Evolutionary conservation across 371 early-diverging fungal species (phyloP), one percentile per base, ranked within the genome.

Genomic region (Lichtheimia ramosa): DNA sequence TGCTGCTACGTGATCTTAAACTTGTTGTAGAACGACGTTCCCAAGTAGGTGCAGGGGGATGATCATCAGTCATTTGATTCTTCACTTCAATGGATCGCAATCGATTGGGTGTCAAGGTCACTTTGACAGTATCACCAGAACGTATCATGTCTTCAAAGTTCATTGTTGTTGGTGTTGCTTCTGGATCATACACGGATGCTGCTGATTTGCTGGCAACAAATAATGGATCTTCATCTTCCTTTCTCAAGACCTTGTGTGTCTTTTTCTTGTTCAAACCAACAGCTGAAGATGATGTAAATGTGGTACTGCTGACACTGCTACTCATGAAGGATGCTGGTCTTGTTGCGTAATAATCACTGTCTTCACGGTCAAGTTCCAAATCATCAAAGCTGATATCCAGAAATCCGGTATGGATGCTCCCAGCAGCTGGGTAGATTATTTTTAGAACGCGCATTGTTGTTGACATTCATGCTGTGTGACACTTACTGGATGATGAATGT

Each of bases 101-200:
- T 51, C 87, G 77, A 61, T 81, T 84, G 3, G 87, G 87, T 16
- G 87, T 87, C 43, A 87, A 58, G 2, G 83, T 76, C 3, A 85
- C 84, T 27, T 79, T 78, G 69, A 81, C 77, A 1, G 87, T 87
- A 27, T 77, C 74, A 27, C 82, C 83, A 23, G 81, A 83, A 23
- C 77, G 68, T 39, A 87, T 79, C 3, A 87, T 50, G 28, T 79
- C 81, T 49, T 87, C 87, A 69, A 87, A 85, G 48, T 82, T 78
- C 52, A 71, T 65, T 5, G 59, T 54, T 3, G 63, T 63, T 4
- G 34, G 10, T 20, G 58, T n/a, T 18, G 59, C 59, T 21, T 70
- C 70, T 13, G 66, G 57, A 55, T 61, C 51, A 56, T 70, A 63
- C n/a, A 68, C 58, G n/a, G 54, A 56, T 5, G 46, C 21, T n/a